Percentiles rank a stretch among this genome's conserved stretches.
Conservation (phyloP, 2,329 filamentous ascomycete species). For the Penicillium sp. region DNA sequence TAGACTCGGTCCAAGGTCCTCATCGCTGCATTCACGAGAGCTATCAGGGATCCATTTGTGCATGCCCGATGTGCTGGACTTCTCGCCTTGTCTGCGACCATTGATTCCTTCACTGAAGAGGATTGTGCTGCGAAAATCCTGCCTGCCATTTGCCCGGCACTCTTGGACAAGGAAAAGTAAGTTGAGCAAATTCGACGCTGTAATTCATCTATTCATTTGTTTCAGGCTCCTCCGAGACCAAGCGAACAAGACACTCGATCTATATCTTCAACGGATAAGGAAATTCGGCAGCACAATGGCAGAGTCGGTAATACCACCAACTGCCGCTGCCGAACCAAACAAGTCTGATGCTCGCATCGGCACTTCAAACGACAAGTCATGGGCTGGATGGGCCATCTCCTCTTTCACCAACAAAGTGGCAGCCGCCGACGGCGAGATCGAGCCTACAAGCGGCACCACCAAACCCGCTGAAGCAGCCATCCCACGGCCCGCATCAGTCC, state of each 20-base stretch:
- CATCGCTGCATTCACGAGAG: slow-evolving; percentile 83
- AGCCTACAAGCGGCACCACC: slow-evolving; percentile 51
- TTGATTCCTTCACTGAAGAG: slow-evolving; percentile 81
- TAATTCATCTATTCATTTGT: neutral
- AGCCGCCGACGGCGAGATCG: slow-evolving; percentile 78
- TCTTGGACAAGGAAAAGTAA: slow-evolving; percentile 90
- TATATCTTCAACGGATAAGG: slow-evolving; percentile 76
- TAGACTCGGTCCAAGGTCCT: slow-evolving; percentile 83
- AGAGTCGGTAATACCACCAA: slow-evolving; percentile 69
- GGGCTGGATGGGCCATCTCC: slow-evolving; percentile 97
- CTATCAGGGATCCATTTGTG: slow-evolving; percentile 87
- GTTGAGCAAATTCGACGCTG: slow-evolving; percentile 2
- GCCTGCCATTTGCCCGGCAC: slow-evolving; percentile 73
- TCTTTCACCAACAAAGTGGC: slow-evolving; percentile 95
- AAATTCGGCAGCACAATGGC: slow-evolving; percentile 75
- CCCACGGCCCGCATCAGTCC: slow-evolving; percentile 47
- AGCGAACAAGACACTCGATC: slow-evolving; percentile 80
- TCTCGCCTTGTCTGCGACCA: slow-evolving; percentile 77
- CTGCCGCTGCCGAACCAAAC: slow-evolving; percentile 47
- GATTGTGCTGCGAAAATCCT: slow-evolving; percentile 81
- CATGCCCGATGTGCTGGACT: slow-evolving; percentile 88
- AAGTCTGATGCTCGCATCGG: slow-evolving; percentile 65
- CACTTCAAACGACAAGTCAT: slow-evolving; percentile 67
- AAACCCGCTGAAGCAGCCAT: slow-evolving; percentile 42
- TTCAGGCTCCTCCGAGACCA: slow-evolving; percentile 73